Evolutionary conservation across 176 grass and related monocot genomes (phyloP).

Genomic region (Aegilops umbellulata): DNA sequence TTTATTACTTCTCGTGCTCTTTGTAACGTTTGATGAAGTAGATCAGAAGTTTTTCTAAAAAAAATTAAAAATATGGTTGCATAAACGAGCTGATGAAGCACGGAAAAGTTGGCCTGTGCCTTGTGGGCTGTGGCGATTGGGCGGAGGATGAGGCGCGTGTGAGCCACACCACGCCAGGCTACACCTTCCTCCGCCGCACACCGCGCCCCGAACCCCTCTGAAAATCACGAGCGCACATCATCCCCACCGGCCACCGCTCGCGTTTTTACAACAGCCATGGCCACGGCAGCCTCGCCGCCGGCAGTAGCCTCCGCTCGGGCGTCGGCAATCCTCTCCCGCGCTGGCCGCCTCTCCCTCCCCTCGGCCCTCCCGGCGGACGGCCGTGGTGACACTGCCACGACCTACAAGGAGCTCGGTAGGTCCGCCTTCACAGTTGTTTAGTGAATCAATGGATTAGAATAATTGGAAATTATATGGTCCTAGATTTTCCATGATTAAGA

Average conservation of each 20-base stretch:
- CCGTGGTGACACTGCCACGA: slow-evolving; percentile 27
- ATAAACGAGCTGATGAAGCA: background rate
- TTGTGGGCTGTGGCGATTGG: background rate
- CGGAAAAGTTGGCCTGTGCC: background rate
- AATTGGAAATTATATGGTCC: background rate
- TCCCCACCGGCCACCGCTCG: background rate
- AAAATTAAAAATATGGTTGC: too few relatives aligned
- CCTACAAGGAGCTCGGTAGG: slow-evolving; percentile 48
- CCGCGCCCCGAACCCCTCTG: background rate
- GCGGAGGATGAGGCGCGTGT: slow-evolving; percentile 50
- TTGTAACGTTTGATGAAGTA: too few relatives aligned
- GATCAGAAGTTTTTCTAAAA: too few relatives aligned
- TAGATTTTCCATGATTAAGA: background rate
- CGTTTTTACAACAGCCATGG: slow-evolving; percentile 7
- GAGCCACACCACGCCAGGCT: slow-evolving; percentile 46
- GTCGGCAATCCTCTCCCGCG: background rate
- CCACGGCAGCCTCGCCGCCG: slow-evolving; percentile 1
- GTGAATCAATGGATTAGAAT: background rate
- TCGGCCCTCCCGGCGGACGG: slow-evolving; percentile 32
- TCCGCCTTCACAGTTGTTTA: background rate
- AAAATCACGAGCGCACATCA: background rate
- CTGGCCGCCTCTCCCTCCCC: slow-evolving; percentile 17
- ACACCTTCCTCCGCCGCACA: slow-evolving; percentile 19
- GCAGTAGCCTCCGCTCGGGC: background rate
- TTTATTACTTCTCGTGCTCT: too few relatives aligned